Base-by-base conservation (phyloP, 1,284 basidiomycete genomes). In the Mycosarcoma mackinlayi region DNA sequence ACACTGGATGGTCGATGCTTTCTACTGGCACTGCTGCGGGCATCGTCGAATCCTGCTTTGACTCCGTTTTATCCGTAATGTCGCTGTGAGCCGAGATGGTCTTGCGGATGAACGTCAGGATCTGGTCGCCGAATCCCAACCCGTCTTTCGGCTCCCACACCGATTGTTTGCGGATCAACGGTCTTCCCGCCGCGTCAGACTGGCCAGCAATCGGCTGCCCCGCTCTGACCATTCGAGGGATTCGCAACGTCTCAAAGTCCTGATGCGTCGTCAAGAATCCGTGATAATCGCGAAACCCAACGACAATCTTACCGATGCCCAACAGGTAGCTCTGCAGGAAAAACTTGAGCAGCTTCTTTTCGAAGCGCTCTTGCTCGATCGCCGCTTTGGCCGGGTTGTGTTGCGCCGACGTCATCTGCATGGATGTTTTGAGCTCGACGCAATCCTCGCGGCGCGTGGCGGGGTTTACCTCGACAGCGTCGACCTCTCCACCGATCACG, bases 341-440 rank as follows among this genome's bases (percentile, higher is more conserved):
- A 51, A 74, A 71, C 87, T 95, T 98, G 84, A 95, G 95, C 54
- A 98, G 87, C 41, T 97, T 97, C 81, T 90, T 90, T 75, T 59
- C 78, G 75, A 98, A 98, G 53, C 89, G 86, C 55, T 55, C 58
- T 16, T 56, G 63, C 6, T 71, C 68, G 10, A 13, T 6, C 7
- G 33, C 34, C 1, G 60, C 51, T 37, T 47, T 62, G 10, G 18
- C 21, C 2, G 46, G 27, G n/a, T 66, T 58, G 47, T 41, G 48
- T 6, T 56, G 60, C 0, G 30, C 35, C 5, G 48, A 37, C 1
- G 61, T 57, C n/a, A 97, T 92, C 21, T 87, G 84, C 82, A 93
- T 85, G 27, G 93, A 94, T 1, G 95, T 98, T 85, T 98, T 98
- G 63, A 98, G 86, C 82, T 98, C 95, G 10, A 98, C 88, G 76